Percentiles rank a stretch among this genome's conserved stretches.
These are phyloP conservation scores for Saccharomycopsis fermentans DNA, from an alignment of 805 yeast species.

Conservation along the genomic window DNA sequence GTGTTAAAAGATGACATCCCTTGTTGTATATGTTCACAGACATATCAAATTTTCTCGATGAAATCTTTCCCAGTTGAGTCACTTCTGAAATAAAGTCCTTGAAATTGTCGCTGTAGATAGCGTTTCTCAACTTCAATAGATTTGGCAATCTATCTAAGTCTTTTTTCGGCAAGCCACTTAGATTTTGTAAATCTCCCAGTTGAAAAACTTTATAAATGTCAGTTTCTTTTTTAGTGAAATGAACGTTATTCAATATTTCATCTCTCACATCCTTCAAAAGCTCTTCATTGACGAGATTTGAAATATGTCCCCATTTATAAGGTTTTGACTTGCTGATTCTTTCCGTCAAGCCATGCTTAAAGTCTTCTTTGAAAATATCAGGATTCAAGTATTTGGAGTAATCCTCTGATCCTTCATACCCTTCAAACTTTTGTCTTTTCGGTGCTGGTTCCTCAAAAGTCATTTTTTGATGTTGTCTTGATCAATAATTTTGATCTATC, in stretches of 20 bases:
- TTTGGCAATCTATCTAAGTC: slow-evolving; percentile 69
- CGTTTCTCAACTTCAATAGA: slow-evolving; percentile 69
- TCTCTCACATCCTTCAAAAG: slow-evolving; percentile 69
- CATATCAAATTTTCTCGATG: slow-evolving; percentile 89
- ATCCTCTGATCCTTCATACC: slow-evolving; percentile 1
- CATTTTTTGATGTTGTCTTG: neutral
- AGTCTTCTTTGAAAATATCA: slow-evolving; percentile 37
- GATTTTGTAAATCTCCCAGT: slow-evolving; percentile 85
- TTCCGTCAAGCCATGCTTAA: slow-evolving; percentile 30
- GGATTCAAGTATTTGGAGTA: slow-evolving; percentile 10
- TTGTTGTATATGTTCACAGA: slow-evolving; percentile 83
- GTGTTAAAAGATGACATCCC: slow-evolving; percentile 89
- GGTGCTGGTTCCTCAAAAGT: neutral
- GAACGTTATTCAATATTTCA: slow-evolving; percentile 75
- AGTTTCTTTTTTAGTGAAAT: slow-evolving; percentile 91
- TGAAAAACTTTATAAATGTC: slow-evolving; percentile 90
- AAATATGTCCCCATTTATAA: slow-evolving; percentile 82
- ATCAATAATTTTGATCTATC: too few relatives aligned
- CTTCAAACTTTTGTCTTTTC: slow-evolving; percentile 1
- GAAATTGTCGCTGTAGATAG: slow-evolving; percentile 78
- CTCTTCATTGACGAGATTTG: slow-evolving; percentile 62
- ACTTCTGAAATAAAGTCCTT: slow-evolving; percentile 67
- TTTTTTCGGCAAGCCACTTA: slow-evolving; percentile 72
- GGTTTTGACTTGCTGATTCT: slow-evolving; percentile 56
- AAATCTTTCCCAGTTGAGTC: slow-evolving; percentile 79